Evolutionary conservation across 2,329 filamentous ascomycete species (phyloP).

Genomic region (Aspergillus proliferans): DNA sequence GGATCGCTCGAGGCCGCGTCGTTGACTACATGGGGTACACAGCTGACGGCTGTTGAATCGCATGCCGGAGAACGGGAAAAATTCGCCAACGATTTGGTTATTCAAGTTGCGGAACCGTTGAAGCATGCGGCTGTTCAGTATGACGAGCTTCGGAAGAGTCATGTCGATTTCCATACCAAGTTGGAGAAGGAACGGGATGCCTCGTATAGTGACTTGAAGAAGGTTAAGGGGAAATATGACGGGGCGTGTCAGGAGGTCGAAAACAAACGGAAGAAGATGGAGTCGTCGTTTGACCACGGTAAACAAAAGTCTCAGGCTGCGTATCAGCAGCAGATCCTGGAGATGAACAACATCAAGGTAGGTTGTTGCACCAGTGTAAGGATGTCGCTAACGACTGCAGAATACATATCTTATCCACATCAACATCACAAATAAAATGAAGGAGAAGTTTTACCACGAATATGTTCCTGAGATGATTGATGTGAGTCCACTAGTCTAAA

Average conservation of each 20-base stretch:
- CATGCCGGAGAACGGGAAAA: slow-evolving; percentile 84
- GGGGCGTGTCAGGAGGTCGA: slow-evolving; percentile 90
- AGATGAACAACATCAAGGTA: slow-evolving; percentile 91
- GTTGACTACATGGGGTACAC: slow-evolving; percentile 92
- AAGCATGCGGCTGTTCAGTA: slow-evolving; percentile 68
- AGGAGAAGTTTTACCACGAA: slow-evolving; percentile 95
- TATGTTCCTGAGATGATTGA: slow-evolving; percentile 92
- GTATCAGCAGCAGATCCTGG: slow-evolving; percentile 84
- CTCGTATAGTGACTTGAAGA: slow-evolving; percentile 78
- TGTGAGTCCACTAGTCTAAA: slow-evolving; percentile 43
- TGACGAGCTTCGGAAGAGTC: slow-evolving; percentile 87
- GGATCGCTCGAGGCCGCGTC: slow-evolving; percentile 95
- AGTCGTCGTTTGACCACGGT: slow-evolving; percentile 77
- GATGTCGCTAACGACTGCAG: slow-evolving; percentile 32
- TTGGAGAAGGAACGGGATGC: slow-evolving; percentile 82
- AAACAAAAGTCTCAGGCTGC: slow-evolving; percentile 85
- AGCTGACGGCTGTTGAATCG: slow-evolving; percentile 81
- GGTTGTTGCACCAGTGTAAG: not conserved
- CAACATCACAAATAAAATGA: slow-evolving; percentile 95
- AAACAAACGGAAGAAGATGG: slow-evolving; percentile 86
- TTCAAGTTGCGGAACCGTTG: slow-evolving; percentile 78
- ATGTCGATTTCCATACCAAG: slow-evolving; percentile 81
- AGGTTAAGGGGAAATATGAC: slow-evolving; percentile 91
- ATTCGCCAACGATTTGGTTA: slow-evolving; percentile 70
- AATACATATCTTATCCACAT: slow-evolving; percentile 97